Evolutionary conservation across 2,329 filamentous ascomycete genomes (phyloP), one percentile per base, ranked within the genome.

Genomic region (Pseudodiploospora longispora): DNA sequence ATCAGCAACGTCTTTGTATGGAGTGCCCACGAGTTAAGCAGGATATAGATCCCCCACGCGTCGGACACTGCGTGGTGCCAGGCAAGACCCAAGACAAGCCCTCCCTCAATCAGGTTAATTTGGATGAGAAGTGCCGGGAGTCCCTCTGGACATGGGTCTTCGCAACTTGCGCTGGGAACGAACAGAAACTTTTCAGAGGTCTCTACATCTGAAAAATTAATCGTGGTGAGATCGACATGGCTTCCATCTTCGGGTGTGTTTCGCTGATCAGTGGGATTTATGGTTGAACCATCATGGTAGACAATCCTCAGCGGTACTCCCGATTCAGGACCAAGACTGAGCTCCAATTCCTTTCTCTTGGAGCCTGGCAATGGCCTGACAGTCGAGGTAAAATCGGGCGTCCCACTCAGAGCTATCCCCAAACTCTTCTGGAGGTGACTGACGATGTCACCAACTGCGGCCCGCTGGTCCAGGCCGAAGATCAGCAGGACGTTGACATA

Each of bases 251-350:
- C 19, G 33, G 1, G 33, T 19, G 19, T 19, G 19, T 19, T 19
- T 3, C 19, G 19, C 19, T 19, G 19, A 19, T 19, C 19, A 19
- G 19, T 19, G 19, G 19, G 19, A 19, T 19, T 19, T 19, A 19
- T 19, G 19, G 3, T 19, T 19, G 19, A 19, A 34, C 12, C 32
- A 34, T 34, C 32, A 34, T 34, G 32, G 12, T 34, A 9, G 9
- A 34, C 9, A 9, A 34, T 34, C 32, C 32, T 34, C 32, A 34
- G 32, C 3, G 8, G 40, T 47, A 41, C 38, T 55, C 34, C 56
- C 54, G 27, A 46, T 50, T 43, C 30, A 50, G 10, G 41, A 30
- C 33, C 40, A 47, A 32, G 2, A 32, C n/a, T 19, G 41, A 29
- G 6, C 30, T 5, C 10, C 39, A 34, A 34, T 12, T 34, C 32